Evolutionary conservation across 73 alveolate species (phyloP).

Genomic region (Breviolum minutum): DNA sequence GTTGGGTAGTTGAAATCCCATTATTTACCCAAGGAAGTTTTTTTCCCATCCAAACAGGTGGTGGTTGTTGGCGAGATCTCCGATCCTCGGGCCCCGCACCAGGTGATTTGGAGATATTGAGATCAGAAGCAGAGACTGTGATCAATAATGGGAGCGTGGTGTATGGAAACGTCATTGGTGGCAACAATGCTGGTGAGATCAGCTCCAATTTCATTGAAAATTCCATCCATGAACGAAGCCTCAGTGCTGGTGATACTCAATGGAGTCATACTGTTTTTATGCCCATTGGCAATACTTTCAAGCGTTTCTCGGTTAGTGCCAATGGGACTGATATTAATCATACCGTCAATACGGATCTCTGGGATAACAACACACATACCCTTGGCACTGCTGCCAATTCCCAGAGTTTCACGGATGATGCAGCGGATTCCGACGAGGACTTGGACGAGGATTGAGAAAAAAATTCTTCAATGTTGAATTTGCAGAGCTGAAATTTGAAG

Average conservation of each 20-base stretch:
- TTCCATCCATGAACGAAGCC: neutral
- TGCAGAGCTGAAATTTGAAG: too few relatives aligned
- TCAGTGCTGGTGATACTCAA: constrained; percentile 20
- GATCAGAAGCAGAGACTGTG: too few relatives aligned
- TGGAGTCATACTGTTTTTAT: neutral
- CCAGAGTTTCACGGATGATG: too few relatives aligned
- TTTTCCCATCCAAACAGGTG: too few relatives aligned
- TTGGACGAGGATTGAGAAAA: too few relatives aligned
- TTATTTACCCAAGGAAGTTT: too few relatives aligned
- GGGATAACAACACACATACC: constrained; percentile 16
- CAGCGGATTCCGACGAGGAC: too few relatives aligned
- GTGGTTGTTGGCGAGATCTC: too few relatives aligned
- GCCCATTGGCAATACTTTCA: constrained; percentile 39
- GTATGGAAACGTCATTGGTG: constrained; percentile 22
- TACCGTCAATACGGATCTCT: constrained; percentile 11
- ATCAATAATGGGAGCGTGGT: neutral
- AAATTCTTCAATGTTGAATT: too few relatives aligned
- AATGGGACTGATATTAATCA: constrained; percentile 28
- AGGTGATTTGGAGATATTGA: too few relatives aligned
- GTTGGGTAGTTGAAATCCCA: too few relatives aligned
- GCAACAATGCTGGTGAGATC: neutral
- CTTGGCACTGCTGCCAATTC: neutral
- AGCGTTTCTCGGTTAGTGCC: neutral
- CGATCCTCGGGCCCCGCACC: too few relatives aligned
- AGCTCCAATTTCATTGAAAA: neutral